Evolutionary conservation across 371 early-diverging fungal genomes (phyloP), one percentile per base, ranked within the genome.

Genomic region (Batkoa obscura): DNA sequence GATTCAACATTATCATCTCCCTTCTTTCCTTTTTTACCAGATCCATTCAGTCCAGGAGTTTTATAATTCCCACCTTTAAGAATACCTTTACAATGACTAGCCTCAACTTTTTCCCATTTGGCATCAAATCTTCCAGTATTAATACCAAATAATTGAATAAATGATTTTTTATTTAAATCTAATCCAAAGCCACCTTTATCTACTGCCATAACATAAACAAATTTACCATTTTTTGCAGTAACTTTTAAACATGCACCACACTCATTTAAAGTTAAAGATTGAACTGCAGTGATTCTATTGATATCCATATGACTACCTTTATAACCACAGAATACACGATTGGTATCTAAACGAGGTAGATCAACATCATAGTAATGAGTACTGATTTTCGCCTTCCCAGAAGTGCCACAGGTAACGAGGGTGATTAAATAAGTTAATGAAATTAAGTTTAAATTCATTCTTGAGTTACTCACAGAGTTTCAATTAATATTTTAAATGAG

Each of bases 171-270:
- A 62, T 67, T 68, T 52, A 74, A 61, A 55, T 74, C 74, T 39
- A 76, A 60, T 6, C 76, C 75, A 3, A 54, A 50, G 6, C 74
- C 75, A 39, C 75, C 76, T 1, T 66, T 61, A 53, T 76, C 76
- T 10, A 76, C 72, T 1, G 72, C 76, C 55, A 76, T 59, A 6
- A 74, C 76, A 34, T 74, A 71, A 36, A 68, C 63, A 32, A 42
- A 67, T 41, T 67, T 66, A 23, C 59, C 62, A 9, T 60, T 55
- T 8, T 71, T 61, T 39, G 38, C 30, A 23, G 8, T 39, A 5
- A 76, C 70, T 46, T 71, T 73, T 36, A 76, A 57, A 59, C 76
- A 76, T 23, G 67, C 58, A 23, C 72, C 71, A 51, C 76, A 76
- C 15, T 68, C 67, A 6, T 53, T 49, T 30, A 60, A 65, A 51